A percentile compares a stretch with the other conserved stretches of the same genome.
These are phyloP conservation scores for Citrus mangshanensis DNA, from an alignment of 345 rosid genomes.

Conservation along the genomic window DNA sequence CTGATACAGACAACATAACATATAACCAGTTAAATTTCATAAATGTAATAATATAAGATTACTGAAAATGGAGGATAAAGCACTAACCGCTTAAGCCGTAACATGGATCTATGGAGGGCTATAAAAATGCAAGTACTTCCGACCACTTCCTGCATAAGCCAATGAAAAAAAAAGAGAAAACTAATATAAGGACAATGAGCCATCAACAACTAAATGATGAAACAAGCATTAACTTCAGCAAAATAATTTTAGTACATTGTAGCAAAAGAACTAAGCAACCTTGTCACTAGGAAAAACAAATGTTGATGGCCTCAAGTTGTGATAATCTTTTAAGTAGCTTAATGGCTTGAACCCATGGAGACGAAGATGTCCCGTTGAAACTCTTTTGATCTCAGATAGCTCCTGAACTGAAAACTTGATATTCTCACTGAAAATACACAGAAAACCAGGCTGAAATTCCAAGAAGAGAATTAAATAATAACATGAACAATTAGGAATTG, in stretches of 20 bases:
- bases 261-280: conserved; percentile 40
- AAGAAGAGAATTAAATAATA: not conserved
- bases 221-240: not conserved
- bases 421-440: conserved; percentile 46
- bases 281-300: conserved; percentile 87
- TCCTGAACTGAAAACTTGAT: conserved; percentile 61
- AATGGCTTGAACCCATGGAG: conserved; percentile 95
- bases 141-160: conserved; percentile 66
- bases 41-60: not conserved
- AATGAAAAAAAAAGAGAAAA: conserved; percentile 5
- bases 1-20: not conserved
- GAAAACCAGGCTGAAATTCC: conserved; percentile 12
- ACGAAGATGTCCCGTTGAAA: conserved; percentile 60
- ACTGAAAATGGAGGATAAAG: not conserved
- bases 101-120: conserved; percentile 84
- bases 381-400: conserved; percentile 69
- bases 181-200: not conserved
- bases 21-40: not conserved
- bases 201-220: not conserved
- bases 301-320: conserved; percentile 92
- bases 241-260: conserved; percentile 1
- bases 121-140: conserved; percentile 83
- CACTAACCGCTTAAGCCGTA: conserved; percentile 74
- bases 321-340: conserved; percentile 82
- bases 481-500: not conserved